These are phyloP conservation scores for Metschnikowia cubensis DNA, from an alignment of 805 yeast genomes.

Conservation along the genomic window DNA sequence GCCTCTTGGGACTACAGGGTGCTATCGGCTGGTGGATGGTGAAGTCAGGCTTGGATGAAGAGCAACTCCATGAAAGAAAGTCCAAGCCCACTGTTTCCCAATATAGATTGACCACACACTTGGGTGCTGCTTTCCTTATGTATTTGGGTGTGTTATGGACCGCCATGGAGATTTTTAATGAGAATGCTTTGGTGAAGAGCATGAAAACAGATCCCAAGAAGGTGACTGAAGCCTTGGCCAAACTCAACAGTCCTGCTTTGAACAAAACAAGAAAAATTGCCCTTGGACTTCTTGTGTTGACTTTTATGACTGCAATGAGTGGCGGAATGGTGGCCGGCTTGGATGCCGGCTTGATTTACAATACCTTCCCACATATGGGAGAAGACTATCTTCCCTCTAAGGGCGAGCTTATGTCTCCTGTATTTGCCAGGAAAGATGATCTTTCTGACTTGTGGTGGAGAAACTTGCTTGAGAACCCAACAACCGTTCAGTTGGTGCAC, in stretches of 20 bases:
- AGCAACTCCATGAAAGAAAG: conserved; percentile 69
- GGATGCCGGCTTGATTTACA: conserved; percentile 95
- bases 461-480: conserved; percentile 89
- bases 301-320: conserved; percentile 89
- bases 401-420: conserved; percentile 74
- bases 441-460: conserved; percentile 82
- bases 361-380: conserved; percentile 97
- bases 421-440: conserved; percentile 64
- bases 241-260: conserved; percentile 59
- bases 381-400: conserved; percentile 69
- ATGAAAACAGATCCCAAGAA: conserved; percentile 45
- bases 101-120: conserved; percentile 87
- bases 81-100: conserved; percentile 98
- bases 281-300: conserved; percentile 56
- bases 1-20: conserved; percentile 86
- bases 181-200: conserved; percentile 57
- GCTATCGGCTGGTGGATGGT: conserved; percentile 99
- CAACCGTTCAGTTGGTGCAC: conserved; percentile 91
- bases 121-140: conserved; percentile 86
- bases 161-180: conserved; percentile 78
- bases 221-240: conserved; percentile 51
- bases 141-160: conserved; percentile 89
- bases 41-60: conserved; percentile 83
- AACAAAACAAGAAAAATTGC: conserved; percentile 54
- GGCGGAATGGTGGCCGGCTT: conserved; percentile 98